Percentiles rank a stretch among this genome's conserved stretches.
Evolutionary conservation across 1,139 yeast species (phyloP).

Genomic region (Diutina mesorugosa): DNA sequence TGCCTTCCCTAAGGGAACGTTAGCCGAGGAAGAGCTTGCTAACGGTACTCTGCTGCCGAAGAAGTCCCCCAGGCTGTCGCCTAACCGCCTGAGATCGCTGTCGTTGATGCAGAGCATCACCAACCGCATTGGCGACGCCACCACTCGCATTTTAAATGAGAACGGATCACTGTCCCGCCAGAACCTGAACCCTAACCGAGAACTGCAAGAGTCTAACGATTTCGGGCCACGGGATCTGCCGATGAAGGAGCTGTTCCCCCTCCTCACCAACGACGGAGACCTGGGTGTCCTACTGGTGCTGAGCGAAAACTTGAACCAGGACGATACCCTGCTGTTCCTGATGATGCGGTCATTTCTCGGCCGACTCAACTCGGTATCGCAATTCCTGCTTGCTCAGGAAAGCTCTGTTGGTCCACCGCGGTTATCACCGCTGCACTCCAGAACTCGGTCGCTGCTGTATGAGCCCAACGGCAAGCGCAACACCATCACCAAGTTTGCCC

Average conservation of each 20-base stretch:
- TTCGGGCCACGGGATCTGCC: background rate
- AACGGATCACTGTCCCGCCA: background rate
- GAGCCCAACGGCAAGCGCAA: conserved; percentile 1
- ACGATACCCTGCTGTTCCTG: background rate
- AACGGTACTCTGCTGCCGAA: background rate
- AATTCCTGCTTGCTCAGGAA: background rate
- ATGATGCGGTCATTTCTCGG: conserved; percentile 1
- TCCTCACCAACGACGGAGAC: background rate
- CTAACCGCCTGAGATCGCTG: conserved; percentile 22
- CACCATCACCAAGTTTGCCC: conserved; percentile 21
- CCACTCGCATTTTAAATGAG: background rate
- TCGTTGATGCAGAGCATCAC: conserved; percentile 26
- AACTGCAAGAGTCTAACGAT: background rate
- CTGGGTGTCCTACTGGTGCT: background rate
- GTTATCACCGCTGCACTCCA: background rate
- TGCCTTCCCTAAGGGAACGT: conserved; percentile 18
- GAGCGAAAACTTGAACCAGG: background rate
- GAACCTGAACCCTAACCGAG: background rate
- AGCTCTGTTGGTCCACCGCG: background rate
- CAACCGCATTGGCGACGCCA: conserved; percentile 14
- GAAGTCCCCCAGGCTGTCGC: background rate
- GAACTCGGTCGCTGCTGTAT: background rate
- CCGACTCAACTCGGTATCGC: background rate
- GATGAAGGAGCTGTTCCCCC: background rate
- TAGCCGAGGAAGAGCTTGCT: conserved; percentile 10